These are phyloP conservation scores for Blastobotrys parvus DNA, from an alignment of 805 yeast genomes.

Conservation along the genomic window DNA sequence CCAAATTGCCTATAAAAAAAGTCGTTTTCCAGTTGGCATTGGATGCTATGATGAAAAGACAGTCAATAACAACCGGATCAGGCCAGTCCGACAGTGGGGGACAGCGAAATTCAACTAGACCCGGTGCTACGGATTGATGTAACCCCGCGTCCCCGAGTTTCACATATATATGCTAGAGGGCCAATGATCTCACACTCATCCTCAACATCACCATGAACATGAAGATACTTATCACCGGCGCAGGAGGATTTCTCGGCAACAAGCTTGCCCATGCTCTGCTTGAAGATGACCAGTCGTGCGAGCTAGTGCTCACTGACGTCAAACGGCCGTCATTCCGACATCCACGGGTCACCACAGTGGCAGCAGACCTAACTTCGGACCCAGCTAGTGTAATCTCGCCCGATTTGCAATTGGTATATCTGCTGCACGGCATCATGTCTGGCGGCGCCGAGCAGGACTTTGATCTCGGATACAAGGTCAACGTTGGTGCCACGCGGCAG, in stretches of 20 bases:
- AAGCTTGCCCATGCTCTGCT: constrained; percentile 17
- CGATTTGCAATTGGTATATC: constrained; percentile 13
- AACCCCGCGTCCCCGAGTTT: too few relatives aligned
- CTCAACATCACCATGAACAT: too few relatives aligned
- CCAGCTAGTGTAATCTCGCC: constrained; percentile 6
- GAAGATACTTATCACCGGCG: constrained; percentile 20
- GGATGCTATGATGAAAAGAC: too few relatives aligned
- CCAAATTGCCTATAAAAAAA: too few relatives aligned
- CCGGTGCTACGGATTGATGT: too few relatives aligned
- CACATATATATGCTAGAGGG: too few relatives aligned
- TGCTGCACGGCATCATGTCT: constrained; percentile 23
- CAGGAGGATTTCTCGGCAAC: constrained; percentile 21
- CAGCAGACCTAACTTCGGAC: constrained; percentile 15
- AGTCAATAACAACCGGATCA: too few relatives aligned
- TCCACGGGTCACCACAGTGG: constrained; percentile 5
- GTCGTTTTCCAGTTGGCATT: too few relatives aligned
- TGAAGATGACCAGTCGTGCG: constrained; percentile 5
- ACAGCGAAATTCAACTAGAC: too few relatives aligned
- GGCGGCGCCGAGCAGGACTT: constrained; percentile 21
- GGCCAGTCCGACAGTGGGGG: too few relatives aligned
- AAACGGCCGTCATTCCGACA: constrained; percentile 15
- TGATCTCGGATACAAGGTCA: constrained; percentile 20
- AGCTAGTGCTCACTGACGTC: constrained; percentile 17
- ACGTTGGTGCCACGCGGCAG: constrained; percentile 19
- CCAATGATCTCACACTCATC: too few relatives aligned